Conservation (phyloP, 345 rosid species). For the Bruguiera parviflora region DNA sequence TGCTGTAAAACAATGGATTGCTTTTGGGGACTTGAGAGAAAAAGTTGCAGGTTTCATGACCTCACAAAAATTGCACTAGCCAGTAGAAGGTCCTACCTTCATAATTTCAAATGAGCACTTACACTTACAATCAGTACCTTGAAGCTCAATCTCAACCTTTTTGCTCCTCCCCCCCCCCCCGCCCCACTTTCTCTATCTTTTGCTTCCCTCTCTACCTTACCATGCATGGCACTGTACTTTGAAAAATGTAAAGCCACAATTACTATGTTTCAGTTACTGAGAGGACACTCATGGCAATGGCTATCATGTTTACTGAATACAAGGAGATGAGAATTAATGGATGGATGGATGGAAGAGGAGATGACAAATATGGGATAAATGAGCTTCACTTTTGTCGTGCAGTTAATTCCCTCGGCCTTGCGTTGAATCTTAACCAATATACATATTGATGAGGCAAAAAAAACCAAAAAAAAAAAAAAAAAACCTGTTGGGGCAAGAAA, state of each 20-base stretch:
- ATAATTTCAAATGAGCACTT: constrained; percentile 15
- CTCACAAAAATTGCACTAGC: constrained; percentile 6
- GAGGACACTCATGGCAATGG: too few relatives aligned
- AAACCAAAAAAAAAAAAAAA: neutral
- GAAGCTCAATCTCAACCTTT: constrained; percentile 9
- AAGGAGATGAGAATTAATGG: too few relatives aligned
- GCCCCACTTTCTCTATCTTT: neutral
- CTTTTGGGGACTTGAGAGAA: constrained; percentile 21
- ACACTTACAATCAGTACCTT: neutral
- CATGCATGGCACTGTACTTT: neutral
- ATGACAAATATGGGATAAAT: too few relatives aligned
- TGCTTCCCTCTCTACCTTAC: constrained; percentile 1
- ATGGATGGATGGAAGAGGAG: too few relatives aligned
- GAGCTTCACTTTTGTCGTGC: too few relatives aligned
- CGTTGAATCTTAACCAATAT: too few relatives aligned
- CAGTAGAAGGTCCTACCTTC: constrained; percentile 28
- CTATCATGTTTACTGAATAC: too few relatives aligned
- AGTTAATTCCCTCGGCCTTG: too few relatives aligned
- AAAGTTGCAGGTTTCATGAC: constrained; percentile 22
- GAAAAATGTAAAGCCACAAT: too few relatives aligned
- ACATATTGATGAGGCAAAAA: too few relatives aligned
- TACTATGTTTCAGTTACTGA: too few relatives aligned
- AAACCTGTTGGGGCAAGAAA: neutral
- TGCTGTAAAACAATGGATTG: constrained; percentile 16
- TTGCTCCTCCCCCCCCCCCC: too few relatives aligned